phyloP scores from a whole-genome alignment of 225 moss, liverwort and hornwort species.

The Sphagnum tenellum region DNA sequence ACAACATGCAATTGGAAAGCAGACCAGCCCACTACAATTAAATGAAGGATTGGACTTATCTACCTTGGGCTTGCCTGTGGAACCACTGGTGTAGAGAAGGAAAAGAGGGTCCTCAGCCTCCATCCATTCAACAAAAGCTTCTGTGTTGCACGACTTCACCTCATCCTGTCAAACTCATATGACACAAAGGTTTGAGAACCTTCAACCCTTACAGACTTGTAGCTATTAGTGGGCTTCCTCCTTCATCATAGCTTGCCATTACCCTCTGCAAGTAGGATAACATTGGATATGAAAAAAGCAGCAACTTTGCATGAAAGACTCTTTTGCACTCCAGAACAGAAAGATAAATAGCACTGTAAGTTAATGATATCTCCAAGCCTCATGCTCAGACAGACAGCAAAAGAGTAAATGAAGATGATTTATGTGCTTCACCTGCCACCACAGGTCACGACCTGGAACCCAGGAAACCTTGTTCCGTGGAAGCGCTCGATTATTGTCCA shows the following conservation, averaged over 20 bases:
- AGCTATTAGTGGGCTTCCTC: background rate
- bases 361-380: background rate
- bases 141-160: constrained; percentile 25
- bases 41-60: background rate
- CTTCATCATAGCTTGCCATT: too few relatives aligned
- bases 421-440: constrained; percentile 32
- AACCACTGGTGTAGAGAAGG: constrained; percentile 43
- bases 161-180: constrained; percentile 23
- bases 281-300: too few relatives aligned
- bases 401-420: too few relatives aligned
- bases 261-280: too few relatives aligned
- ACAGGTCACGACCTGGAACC: constrained; percentile 24
- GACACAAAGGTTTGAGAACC: background rate
- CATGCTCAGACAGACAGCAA: background rate
- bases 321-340: too few relatives aligned
- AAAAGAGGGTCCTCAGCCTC: constrained; percentile 46
- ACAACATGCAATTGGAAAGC: background rate
- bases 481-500: constrained; percentile 28
- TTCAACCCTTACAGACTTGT: background rate
- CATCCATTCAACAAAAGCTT: constrained; percentile 34
- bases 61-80: constrained; percentile 43
- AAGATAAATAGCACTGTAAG: too few relatives aligned
- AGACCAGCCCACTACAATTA: background rate
- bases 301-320: too few relatives aligned
- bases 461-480: constrained; percentile 25